Conservation (phyloP, 1,284 basidiomycete genomes). For the Tilletia setariae region DNA sequence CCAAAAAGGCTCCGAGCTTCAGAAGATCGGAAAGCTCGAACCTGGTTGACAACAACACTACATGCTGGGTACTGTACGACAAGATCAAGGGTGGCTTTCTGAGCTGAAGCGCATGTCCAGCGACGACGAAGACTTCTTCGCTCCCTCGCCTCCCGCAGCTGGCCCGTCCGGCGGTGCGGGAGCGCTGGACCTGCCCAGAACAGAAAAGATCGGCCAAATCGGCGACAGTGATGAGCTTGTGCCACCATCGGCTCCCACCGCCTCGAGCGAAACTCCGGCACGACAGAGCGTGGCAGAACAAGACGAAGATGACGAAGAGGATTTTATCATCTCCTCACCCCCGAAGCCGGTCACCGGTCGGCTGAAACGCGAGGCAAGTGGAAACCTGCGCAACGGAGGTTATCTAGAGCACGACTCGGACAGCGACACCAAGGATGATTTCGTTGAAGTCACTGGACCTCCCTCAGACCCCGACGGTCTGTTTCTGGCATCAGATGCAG, state of each 20-base stretch:
- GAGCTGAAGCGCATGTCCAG: too few species aligned
- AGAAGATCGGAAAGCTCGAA: too few species aligned
- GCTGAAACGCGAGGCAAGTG: background rate
- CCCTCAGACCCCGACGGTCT: background rate
- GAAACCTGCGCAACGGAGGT: conserved; percentile 15
- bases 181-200: too few species aligned
- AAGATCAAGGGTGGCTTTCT: too few species aligned
- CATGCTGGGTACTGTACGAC: too few species aligned
- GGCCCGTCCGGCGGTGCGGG: background rate
- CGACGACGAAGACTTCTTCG: conserved; percentile 12
- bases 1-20: too few species aligned
- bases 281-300: background rate
- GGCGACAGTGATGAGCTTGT: too few species aligned
- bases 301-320: conserved; percentile 17
- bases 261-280: too few species aligned
- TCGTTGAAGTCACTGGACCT: background rate
- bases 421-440: background rate
- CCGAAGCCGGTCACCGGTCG: conserved; percentile 1
- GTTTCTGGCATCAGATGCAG: conserved; percentile 1
- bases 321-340: conserved; percentile 23
- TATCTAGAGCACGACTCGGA: conserved; percentile 17
- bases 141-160: background rate
- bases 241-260: too few species aligned
- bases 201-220: too few species aligned
- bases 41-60: too few species aligned